Evolutionary conservation across 2,329 filamentous ascomycete genomes (phyloP).

Genomic region (Cladophialophora bantiana): DNA sequence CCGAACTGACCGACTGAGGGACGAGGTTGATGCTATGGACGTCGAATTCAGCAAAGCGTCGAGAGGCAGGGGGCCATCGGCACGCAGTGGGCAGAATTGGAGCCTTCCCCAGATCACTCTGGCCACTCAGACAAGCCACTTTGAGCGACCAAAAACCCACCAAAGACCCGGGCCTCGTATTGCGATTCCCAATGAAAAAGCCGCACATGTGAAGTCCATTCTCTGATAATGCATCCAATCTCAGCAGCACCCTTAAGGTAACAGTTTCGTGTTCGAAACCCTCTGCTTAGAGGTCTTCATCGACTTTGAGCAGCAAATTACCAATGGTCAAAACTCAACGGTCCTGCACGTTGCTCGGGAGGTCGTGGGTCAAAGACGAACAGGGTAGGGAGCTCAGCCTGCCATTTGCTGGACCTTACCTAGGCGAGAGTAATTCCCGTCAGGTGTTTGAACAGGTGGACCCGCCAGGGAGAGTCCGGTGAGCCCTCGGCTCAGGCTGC

Average conservation of each 20-base stretch:
- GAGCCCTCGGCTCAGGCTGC: neutral
- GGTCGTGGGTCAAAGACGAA: neutral
- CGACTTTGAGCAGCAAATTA: neutral
- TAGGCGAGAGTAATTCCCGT: neutral
- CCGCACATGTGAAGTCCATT: neutral
- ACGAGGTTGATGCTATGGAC: neutral
- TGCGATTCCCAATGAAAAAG: neutral
- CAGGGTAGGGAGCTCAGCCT: neutral
- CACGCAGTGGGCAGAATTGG: neutral
- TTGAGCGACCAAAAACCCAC: neutral
- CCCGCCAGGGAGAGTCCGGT: no score
- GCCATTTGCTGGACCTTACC: neutral
- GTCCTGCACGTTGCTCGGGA: neutral
- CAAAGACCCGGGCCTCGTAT: neutral
- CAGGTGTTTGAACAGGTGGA: no score
- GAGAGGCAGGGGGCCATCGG: neutral
- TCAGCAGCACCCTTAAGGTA: neutral
- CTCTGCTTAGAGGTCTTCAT: neutral
- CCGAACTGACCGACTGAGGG: neutral
- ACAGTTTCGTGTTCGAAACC: neutral
- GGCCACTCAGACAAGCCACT: neutral
- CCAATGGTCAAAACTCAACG: neutral
- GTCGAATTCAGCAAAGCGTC: slow-evolving; percentile 1
- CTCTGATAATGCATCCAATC: neutral
- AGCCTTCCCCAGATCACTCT: slow-evolving; percentile 4